phyloP scores from a whole-genome alignment of 2,329 filamentous ascomycete genomes.

The Fonsecaea pedrosoi region DNA sequence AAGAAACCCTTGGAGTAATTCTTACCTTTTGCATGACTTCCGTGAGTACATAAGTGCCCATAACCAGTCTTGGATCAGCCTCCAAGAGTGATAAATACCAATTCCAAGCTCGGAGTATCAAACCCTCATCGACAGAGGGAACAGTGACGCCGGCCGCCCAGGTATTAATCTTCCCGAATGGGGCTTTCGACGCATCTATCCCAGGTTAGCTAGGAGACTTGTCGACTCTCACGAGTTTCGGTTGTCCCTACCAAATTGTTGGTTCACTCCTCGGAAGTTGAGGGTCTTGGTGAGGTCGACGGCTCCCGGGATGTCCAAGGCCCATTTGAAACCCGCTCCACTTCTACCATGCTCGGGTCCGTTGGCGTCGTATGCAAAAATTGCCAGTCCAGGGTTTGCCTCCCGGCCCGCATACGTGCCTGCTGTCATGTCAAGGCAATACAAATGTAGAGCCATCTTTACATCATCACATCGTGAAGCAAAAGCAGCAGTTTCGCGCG shows the following conservation, averaged over 20 bases:
- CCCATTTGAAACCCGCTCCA: slow-evolving; percentile 33
- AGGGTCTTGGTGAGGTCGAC: slow-evolving; percentile 30
- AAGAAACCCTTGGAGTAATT: not conserved
- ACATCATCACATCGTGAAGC: slow-evolving; percentile 19
- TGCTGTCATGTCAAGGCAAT: slow-evolving; percentile 27
- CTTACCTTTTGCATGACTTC: slow-evolving; percentile 31
- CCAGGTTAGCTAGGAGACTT: not conserved
- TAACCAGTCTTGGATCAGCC: slow-evolving; percentile 20
- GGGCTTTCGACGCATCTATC: slow-evolving; percentile 17
- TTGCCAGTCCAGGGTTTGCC: slow-evolving; percentile 27
- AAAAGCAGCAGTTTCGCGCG: slow-evolving; percentile 28
- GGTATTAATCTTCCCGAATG: slow-evolving; percentile 24
- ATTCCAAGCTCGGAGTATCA: slow-evolving; percentile 25
- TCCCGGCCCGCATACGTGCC: slow-evolving; percentile 23
- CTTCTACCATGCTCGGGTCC: slow-evolving; percentile 29
- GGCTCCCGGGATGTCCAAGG: slow-evolving; percentile 31
- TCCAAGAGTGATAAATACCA: slow-evolving; percentile 25
- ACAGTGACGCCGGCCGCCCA: slow-evolving; percentile 27
- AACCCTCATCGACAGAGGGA: slow-evolving; percentile 14
- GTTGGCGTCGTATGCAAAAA: slow-evolving; percentile 29
- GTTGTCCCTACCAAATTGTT: slow-evolving; percentile 13
- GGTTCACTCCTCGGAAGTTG: slow-evolving; percentile 23
- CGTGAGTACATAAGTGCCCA: slow-evolving; percentile 26
- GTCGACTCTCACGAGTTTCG: not conserved
- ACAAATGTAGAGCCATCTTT: slow-evolving; percentile 30